These are phyloP conservation scores for Microthyrium microscopicum DNA, from an alignment of 2,329 filamentous ascomycete genomes.

Conservation along the genomic window DNA sequence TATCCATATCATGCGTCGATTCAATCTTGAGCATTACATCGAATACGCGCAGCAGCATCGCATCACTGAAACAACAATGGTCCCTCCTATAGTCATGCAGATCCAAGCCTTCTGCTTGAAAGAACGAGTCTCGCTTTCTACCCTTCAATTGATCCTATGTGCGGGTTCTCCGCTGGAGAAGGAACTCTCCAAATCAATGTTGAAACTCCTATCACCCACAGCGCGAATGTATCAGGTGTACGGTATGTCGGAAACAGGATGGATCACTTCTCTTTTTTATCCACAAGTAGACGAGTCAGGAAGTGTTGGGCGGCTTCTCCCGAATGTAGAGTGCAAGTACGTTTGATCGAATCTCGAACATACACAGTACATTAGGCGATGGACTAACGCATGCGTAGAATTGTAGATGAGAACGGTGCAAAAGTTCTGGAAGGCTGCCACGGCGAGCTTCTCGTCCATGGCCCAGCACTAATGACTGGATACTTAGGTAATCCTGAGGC, in stretches of 20 bases:
- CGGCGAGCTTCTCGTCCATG: conserved; percentile 15
- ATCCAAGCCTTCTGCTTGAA: too few species aligned
- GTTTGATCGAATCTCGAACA: not conserved
- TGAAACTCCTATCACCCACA: conserved; percentile 6
- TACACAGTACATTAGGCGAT: not conserved
- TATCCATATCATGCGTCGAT: conserved; percentile 8
- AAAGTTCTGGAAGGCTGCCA: conserved; percentile 15
- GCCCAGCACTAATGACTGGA: conserved; percentile 15
- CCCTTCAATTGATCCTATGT: conserved; percentile 13
- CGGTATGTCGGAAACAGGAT: conserved; percentile 14
- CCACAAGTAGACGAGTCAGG: conserved; percentile 10
- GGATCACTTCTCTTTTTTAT: conserved; percentile 10
- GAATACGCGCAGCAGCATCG: not conserved
- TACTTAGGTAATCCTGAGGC: conserved; percentile 16
- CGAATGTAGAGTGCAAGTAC: conserved; percentile 10
- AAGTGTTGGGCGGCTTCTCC: conserved; percentile 11
- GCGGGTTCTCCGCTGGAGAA: conserved; percentile 11
- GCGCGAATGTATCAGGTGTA: conserved; percentile 13
- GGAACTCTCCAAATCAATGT: conserved; percentile 10
- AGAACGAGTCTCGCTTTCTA: too few species aligned
- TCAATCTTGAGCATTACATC: conserved; percentile 3
- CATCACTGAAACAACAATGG: conserved; percentile 5
- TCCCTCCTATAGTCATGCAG: conserved; percentile 4
- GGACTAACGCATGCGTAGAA: conserved; percentile 10
- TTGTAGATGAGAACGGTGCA: conserved; percentile 16